These are phyloP conservation scores for Blastobotrys persicus DNA, from an alignment of 1,139 yeast genomes.

Conservation along the genomic window DNA sequence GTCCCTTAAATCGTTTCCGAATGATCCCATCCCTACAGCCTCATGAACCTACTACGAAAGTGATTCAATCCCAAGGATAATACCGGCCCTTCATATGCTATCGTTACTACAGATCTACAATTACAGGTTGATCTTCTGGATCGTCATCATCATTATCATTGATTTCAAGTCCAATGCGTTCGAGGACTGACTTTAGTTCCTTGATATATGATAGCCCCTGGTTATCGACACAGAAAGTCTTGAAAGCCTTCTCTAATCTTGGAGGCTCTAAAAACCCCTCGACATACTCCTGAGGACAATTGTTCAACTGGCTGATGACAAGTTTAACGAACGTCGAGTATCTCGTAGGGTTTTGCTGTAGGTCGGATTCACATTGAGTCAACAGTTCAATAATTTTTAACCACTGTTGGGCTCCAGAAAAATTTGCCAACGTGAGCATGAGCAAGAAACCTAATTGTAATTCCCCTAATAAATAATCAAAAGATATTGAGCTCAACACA, in stretches of 20 bases:
- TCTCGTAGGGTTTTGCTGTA: constrained; percentile 20
- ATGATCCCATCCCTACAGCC: background rate
- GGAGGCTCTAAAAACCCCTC: constrained; percentile 36
- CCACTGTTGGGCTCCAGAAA: constrained; percentile 48
- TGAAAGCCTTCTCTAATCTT: constrained; percentile 23
- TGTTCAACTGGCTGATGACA: constrained; percentile 35
- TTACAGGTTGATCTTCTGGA: constrained; percentile 18
- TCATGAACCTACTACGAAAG: too few relatives aligned
- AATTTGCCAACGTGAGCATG: constrained; percentile 44
- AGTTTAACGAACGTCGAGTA: constrained; percentile 32
- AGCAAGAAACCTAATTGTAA: constrained; percentile 42
- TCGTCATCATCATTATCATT: constrained; percentile 21
- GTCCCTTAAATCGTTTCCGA: background rate
- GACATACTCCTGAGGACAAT: constrained; percentile 42
- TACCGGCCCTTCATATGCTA: too few relatives aligned
- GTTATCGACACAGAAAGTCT: constrained; percentile 13
- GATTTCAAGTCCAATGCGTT: constrained; percentile 1
- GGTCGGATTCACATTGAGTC: constrained; percentile 31
- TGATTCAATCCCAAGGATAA: too few relatives aligned
- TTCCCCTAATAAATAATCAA: constrained; percentile 40
- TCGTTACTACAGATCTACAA: constrained; percentile 12
- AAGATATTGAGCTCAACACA: constrained; percentile 24
- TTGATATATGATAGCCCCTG: background rate
- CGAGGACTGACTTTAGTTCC: background rate
- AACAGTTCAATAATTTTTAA: constrained; percentile 40